Evolutionary conservation across 768 basidiomycete genomes (phyloP).

Genomic region (Russula brevipes): DNA sequence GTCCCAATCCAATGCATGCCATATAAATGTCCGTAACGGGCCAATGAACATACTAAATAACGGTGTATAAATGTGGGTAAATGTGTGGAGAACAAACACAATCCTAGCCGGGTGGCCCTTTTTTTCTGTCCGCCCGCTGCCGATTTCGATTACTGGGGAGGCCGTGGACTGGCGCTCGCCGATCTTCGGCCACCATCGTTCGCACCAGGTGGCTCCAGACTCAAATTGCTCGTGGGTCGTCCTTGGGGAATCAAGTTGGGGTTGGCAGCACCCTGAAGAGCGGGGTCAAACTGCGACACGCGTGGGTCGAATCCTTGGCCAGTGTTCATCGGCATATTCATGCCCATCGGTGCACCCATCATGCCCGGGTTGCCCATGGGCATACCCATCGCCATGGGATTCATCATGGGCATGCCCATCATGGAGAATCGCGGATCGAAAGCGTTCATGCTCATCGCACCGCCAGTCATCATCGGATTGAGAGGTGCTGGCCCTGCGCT

Average conservation of each 20-base stretch:
- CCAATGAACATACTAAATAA: neutral
- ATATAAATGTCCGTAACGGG: neutral
- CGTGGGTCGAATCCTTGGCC: conserved; percentile 19
- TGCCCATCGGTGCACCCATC: conserved; percentile 19
- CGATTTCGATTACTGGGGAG: conserved; percentile 6
- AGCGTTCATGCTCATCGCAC: conserved; percentile 19
- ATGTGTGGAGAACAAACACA: neutral
- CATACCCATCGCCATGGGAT: conserved; percentile 20
- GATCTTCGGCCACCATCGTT: conserved; percentile 16
- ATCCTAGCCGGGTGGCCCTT: neutral
- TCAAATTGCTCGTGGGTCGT: conserved; percentile 3
- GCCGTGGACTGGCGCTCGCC: conserved; percentile 14
- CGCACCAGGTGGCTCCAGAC: neutral
- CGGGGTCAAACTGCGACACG: conserved; percentile 23
- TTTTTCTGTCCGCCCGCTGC: neutral
- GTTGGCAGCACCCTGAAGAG: conserved; percentile 10
- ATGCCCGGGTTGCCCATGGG: conserved; percentile 15
- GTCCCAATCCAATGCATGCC: neutral
- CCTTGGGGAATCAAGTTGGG: conserved; percentile 6
- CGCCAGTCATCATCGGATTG: conserved; percentile 27
- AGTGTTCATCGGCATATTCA: conserved; percentile 23
- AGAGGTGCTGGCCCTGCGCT: conserved; percentile 24
- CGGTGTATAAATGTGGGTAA: neutral
- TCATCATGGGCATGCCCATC: conserved; percentile 30
- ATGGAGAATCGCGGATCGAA: conserved; percentile 23